phyloP scores from a whole-genome alignment of 148 eudicot genomes.

The Persicaria tinctoria region DNA sequence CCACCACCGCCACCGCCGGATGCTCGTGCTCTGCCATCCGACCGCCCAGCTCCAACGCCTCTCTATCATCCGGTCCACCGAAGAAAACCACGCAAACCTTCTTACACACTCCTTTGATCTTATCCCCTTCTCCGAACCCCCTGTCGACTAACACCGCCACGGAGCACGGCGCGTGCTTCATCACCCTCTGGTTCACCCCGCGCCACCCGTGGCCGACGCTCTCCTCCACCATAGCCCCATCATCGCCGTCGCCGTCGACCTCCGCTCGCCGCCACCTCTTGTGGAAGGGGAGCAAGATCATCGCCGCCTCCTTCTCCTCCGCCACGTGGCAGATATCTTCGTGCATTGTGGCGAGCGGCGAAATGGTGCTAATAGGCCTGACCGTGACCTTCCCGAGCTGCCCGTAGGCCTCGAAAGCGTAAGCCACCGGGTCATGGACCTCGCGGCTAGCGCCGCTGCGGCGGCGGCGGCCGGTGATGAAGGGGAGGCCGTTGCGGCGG shows the following conservation, averaged over 20 bases:
- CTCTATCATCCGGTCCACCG: conserved; percentile 61
- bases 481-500: conserved; percentile 47
- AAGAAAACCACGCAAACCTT: conserved; percentile 45
- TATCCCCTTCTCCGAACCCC: conserved; percentile 38
- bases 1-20: conserved; percentile 32
- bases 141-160: conserved; percentile 64
- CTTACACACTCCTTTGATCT: background rate
- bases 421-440: conserved; percentile 29
- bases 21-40: conserved; percentile 61
- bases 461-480: conserved; percentile 14
- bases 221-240: conserved; percentile 30
- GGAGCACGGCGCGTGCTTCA: conserved; percentile 56
- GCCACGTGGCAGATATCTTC: conserved; percentile 57
- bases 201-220: conserved; percentile 44
- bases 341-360: conserved; percentile 51
- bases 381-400: conserved; percentile 52
- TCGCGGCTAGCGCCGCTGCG: conserved; percentile 12
- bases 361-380: conserved; percentile 45
- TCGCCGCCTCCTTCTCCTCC: conserved; percentile 35
- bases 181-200: conserved; percentile 44
- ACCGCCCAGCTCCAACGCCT: conserved; percentile 39
- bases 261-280: conserved; percentile 38
- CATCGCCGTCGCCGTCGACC: conserved; percentile 8
- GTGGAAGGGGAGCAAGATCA: conserved; percentile 62
- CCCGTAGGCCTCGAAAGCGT: conserved; percentile 55